These are phyloP conservation scores for Acmispon strigosus DNA, from an alignment of 306 rosid genomes.

Conservation along the genomic window DNA sequence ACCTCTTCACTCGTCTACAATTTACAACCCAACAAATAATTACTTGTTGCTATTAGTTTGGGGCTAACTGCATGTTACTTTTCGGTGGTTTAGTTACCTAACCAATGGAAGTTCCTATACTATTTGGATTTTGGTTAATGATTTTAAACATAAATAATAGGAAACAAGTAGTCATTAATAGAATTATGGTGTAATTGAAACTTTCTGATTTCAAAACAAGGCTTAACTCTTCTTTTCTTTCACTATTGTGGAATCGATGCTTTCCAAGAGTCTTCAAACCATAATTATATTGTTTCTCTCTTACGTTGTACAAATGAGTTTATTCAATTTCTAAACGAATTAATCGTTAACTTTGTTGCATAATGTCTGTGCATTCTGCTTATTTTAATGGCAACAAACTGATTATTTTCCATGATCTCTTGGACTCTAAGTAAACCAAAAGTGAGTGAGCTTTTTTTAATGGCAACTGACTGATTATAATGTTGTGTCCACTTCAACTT, in stretches of 20 bases:
- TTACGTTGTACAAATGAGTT: not conserved
- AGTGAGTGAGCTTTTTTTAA: not conserved
- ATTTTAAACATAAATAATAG: not conserved
- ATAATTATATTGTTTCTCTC: not conserved
- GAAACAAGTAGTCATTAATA: not conserved
- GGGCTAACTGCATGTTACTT: not conserved
- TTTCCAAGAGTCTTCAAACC: not conserved
- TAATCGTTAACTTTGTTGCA: not conserved
- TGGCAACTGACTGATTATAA: not conserved
- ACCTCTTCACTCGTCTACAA: not conserved
- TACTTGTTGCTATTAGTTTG: not conserved
- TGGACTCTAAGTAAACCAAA: not conserved
- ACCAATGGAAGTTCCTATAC: not conserved
- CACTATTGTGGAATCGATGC: not conserved
- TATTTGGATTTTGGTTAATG: not conserved
- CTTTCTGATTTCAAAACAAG: not conserved
- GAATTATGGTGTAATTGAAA: not conserved
- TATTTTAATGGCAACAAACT: too few relatives aligned
- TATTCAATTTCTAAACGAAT: not conserved
- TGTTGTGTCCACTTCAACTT: slow-evolving; percentile 17
- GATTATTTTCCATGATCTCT: too few relatives aligned
- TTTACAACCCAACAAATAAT: not conserved
- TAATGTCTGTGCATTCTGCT: too few relatives aligned
- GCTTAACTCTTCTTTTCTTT: not conserved
- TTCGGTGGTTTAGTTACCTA: not conserved